Evolutionary conservation across 805 yeast genomes (phyloP).

Genomic region (Candida silvicultrix): DNA sequence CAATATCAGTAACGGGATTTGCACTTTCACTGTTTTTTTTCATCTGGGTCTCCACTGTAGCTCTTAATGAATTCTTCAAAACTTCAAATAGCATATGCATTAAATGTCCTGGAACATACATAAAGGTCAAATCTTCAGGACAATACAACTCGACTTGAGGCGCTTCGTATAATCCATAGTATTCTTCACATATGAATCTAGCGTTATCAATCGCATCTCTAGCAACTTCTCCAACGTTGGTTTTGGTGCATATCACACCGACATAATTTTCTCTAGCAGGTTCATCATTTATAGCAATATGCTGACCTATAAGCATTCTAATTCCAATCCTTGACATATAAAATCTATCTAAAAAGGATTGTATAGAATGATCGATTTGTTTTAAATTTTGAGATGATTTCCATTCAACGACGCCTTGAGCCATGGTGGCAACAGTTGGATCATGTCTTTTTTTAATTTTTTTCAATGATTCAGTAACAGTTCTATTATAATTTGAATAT

Average conservation of each 20-base stretch:
- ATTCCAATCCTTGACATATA: conserved; percentile 91
- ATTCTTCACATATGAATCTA: conserved; percentile 84
- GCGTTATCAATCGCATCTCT: conserved; percentile 89
- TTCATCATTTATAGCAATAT: conserved; percentile 72
- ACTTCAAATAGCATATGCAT: conserved; percentile 89
- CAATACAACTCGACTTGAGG: conserved; percentile 79
- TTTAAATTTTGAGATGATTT: conserved; percentile 43
- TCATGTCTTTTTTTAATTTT: conserved; percentile 81
- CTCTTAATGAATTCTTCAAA: conserved; percentile 78
- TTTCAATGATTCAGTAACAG: conserved; percentile 58
- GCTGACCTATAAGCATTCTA: conserved; percentile 92
- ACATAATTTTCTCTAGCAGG: conserved; percentile 66
- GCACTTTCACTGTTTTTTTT: conserved; percentile 41
- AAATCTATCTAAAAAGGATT: conserved; percentile 76
- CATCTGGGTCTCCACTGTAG: conserved; percentile 79
- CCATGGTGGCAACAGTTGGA: conserved; percentile 88
- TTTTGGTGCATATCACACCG: conserved; percentile 81
- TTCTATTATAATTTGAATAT: conserved; percentile 62
- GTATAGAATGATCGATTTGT: conserved; percentile 66
- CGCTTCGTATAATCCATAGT: conserved; percentile 80
- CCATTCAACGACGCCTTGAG: conserved; percentile 92
- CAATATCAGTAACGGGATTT: conserved; percentile 29
- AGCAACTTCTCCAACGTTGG: conserved; percentile 78
- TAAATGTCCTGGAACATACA: conserved; percentile 91
- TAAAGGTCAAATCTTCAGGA: conserved; percentile 57